Conservation (phyloP, 345 rosid species). For the Diplotaxis tenuifolia region DNA sequence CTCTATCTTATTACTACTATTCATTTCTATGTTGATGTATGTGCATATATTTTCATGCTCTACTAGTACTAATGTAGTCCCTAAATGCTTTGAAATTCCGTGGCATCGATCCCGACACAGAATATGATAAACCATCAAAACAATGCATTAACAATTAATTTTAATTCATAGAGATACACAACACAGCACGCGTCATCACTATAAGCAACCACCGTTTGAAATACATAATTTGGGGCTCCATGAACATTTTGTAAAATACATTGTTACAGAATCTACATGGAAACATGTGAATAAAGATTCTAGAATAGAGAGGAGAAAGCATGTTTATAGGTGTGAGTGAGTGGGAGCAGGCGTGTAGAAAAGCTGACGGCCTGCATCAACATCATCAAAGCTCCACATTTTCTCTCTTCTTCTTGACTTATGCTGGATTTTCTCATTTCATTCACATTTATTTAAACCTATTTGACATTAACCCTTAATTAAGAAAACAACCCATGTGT, state of each 20-base stretch:
- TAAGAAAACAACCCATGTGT: constrained; percentile 30
- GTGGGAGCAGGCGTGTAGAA: constrained; percentile 48
- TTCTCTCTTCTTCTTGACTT: constrained; percentile 23
- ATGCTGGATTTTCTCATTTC: neutral
- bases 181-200: no score
- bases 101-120: neutral
- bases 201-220: neutral
- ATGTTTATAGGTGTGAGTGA: constrained; percentile 42
- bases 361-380: constrained; percentile 99
- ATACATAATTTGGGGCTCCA: neutral
- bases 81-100: neutral
- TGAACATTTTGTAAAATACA: neutral
- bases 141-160: neutral
- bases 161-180: no score
- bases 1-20: no score
- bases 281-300: constrained; percentile 11
- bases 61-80: neutral
- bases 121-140: neutral
- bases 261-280: neutral
- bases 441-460: neutral
- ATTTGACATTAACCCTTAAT: constrained; percentile 18
- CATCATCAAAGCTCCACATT: constrained; percentile 72
- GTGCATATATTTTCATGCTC: neutral
- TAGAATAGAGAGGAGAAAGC: constrained; percentile 11
- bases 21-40: neutral